Percentiles rank a stretch among this genome's conserved stretches.
Conservation (phyloP, 768 basidiomycete species). For the Clitopilus hobsonii region DNA sequence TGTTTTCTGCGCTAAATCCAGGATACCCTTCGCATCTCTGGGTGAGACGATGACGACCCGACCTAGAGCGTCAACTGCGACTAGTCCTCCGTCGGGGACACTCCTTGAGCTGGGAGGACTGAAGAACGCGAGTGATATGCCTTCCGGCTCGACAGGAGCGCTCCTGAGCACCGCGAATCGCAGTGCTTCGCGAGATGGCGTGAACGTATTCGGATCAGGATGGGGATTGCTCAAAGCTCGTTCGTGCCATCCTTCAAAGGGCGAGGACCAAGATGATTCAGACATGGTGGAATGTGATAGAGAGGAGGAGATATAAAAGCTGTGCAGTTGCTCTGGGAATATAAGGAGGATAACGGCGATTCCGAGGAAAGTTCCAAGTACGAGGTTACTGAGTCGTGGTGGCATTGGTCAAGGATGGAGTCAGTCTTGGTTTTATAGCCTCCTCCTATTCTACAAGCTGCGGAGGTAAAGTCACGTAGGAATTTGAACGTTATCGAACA, state of each 20-base stretch:
- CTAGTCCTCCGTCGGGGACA: conserved; percentile 7
- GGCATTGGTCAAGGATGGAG: neutral
- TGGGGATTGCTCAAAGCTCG: conserved; percentile 17
- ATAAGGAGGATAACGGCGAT: neutral
- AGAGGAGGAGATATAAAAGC: neutral
- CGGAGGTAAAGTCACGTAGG: neutral
- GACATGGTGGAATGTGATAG: neutral
- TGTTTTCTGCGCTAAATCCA: conserved; percentile 16
- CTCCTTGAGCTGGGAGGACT: neutral
- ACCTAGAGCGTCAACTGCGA: conserved; percentile 27
- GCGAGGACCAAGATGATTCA: conserved; percentile 14
- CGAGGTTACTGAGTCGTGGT: neutral
- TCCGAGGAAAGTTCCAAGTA: neutral
- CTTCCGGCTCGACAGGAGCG: conserved; percentile 26
- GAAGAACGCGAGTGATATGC: conserved; percentile 33
- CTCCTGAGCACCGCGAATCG: conserved; percentile 27
- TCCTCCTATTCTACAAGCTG: too few relatives aligned
- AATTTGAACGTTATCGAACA: neutral
- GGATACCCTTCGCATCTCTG: conserved; percentile 21
- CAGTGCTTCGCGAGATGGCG: conserved; percentile 21
- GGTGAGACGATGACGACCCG: conserved; percentile 19
- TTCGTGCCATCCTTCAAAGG: conserved; percentile 22
- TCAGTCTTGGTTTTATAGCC: neutral
- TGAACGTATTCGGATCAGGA: conserved; percentile 19
- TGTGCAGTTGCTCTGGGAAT: neutral